phyloP scores from a whole-genome alignment of 257 asterid species.

The Handroanthus guayacan region DNA sequence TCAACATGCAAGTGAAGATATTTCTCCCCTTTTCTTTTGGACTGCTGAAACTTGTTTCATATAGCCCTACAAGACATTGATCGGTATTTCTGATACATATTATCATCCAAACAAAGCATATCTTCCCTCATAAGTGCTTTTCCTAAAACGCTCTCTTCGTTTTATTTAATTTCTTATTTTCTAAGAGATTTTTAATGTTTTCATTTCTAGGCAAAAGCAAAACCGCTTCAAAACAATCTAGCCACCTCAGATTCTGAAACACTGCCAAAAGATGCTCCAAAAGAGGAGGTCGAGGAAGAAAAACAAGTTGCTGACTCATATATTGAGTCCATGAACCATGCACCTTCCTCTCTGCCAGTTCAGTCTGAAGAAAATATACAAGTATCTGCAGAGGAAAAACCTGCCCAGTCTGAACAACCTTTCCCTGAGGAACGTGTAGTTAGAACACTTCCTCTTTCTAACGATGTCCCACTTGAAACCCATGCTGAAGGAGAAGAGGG shows the following conservation, averaged over 20 bases:
- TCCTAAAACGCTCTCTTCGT: constrained; percentile 12
- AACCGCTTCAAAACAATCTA: constrained; percentile 56
- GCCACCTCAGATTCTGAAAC: constrained; percentile 59
- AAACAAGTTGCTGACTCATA: constrained; percentile 52
- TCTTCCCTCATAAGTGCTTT: constrained; percentile 1
- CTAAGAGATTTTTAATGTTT: constrained; percentile 32
- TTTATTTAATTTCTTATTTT: constrained; percentile 17
- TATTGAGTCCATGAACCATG: constrained; percentile 41
- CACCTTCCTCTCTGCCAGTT: constrained; percentile 44
- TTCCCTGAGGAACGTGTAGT: constrained; percentile 47
- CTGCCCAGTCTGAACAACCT: constrained; percentile 49
- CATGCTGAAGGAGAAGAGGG: constrained; percentile 92
- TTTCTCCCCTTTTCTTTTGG: constrained; percentile 11
- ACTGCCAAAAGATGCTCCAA: constrained; percentile 45
- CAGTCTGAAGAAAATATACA: constrained; percentile 51
- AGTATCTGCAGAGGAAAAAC: constrained; percentile 44
- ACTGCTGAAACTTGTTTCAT: not conserved
- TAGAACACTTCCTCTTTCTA: constrained; percentile 41
- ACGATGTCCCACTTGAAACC: constrained; percentile 57
- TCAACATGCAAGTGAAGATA: constrained; percentile 24
- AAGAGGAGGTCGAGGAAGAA: constrained; percentile 58
- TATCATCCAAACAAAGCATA: constrained; percentile 8
- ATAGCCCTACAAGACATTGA: not conserved
- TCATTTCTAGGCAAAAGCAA: constrained; percentile 71
- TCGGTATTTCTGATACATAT: not conserved